Evolutionary conservation across 2,329 filamentous ascomycete species (phyloP).

Genomic region (Cladorrhinum sp.): DNA sequence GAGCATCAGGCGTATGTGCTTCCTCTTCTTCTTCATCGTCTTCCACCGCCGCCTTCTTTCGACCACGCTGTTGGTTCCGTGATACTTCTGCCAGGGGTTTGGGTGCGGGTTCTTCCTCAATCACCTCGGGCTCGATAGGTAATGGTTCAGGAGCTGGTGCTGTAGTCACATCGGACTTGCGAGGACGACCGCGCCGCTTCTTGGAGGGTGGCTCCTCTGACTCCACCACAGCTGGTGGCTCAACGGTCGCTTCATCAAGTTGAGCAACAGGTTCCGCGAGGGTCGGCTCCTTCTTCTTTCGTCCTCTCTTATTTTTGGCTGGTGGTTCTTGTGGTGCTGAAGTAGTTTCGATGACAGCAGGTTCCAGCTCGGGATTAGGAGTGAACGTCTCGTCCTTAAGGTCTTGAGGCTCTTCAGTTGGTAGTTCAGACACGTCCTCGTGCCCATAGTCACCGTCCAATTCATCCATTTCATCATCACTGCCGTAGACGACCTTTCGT

Average conservation of each 20-base stretch:
- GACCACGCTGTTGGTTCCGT: background rate
- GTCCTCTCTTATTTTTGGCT: constrained; percentile 30
- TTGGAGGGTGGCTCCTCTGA: constrained; percentile 20
- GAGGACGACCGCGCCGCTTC: constrained; percentile 44
- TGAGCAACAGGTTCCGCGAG: background rate
- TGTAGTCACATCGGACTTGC: constrained; percentile 33
- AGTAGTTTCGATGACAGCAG: background rate
- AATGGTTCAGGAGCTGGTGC: background rate
- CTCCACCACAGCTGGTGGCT: background rate
- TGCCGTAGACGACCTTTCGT: constrained; percentile 10
- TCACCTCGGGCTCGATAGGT: constrained; percentile 1
- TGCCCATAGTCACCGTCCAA: background rate
- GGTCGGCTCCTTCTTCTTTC: constrained; percentile 28
- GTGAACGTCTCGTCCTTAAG: background rate
- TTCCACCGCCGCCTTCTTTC: constrained; percentile 4
- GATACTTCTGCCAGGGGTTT: constrained; percentile 6
- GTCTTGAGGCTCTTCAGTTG: background rate
- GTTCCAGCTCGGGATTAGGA: constrained; percentile 2
- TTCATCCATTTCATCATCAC: constrained; percentile 9
- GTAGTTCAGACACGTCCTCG: background rate
- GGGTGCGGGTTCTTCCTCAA: background rate
- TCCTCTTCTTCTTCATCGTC: constrained; percentile 14
- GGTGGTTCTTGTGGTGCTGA: constrained; percentile 9
- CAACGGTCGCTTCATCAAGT: background rate
- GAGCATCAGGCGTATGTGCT: background rate